A percentile compares a stretch with the other conserved stretches of the same genome.
These are phyloP conservation scores for Xylaria sp. DNA, from an alignment of 2,329 filamentous ascomycete genomes.

Conservation along the genomic window DNA sequence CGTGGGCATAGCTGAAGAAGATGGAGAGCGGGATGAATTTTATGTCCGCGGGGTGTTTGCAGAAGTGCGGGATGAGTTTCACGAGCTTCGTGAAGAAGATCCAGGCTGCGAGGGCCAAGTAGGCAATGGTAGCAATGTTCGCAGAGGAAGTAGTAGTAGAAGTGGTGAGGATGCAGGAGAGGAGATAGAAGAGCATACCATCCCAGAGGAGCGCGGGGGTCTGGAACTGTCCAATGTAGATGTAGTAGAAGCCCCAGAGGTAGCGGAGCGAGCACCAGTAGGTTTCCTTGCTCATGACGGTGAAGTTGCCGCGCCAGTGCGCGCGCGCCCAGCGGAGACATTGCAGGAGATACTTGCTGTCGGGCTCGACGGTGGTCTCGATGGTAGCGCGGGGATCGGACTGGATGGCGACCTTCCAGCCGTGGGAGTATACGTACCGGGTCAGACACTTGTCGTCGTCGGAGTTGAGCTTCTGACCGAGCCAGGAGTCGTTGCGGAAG, in stretches of 20 bases:
- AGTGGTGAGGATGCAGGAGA: not conserved
- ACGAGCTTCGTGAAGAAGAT: slow-evolving; percentile 9
- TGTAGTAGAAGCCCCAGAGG: slow-evolving; percentile 12
- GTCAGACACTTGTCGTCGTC: slow-evolving; percentile 11
- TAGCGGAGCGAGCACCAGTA: slow-evolving; percentile 8
- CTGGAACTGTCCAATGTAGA: slow-evolving; percentile 8
- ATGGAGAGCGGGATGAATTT: slow-evolving; percentile 9
- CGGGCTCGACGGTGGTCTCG: slow-evolving; percentile 6
- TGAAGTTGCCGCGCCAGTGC: slow-evolving; percentile 9
- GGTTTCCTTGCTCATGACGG: slow-evolving; percentile 2
- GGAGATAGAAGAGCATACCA: slow-evolving; percentile 1
- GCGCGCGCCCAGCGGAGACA: slow-evolving; percentile 8
- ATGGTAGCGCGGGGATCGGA: slow-evolving; percentile 5
- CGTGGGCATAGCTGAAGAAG: slow-evolving; percentile 9
- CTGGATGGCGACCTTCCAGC: slow-evolving; percentile 11
- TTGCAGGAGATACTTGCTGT: slow-evolving; percentile 1
- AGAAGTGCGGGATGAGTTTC: slow-evolving; percentile 7
- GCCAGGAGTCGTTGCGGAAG: slow-evolving; percentile 1
- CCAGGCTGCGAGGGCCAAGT: not conserved
- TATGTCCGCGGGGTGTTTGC: slow-evolving; percentile 1
- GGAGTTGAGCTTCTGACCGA: not conserved
- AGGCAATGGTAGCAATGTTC: not conserved
- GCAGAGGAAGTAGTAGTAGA: not conserved
- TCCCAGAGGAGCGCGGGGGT: slow-evolving; percentile 1
- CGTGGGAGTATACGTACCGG: slow-evolving; percentile 8